Evolutionary conservation across 2,329 filamentous ascomycete genomes (phyloP).

Genomic region (Shiraia sp.): DNA sequence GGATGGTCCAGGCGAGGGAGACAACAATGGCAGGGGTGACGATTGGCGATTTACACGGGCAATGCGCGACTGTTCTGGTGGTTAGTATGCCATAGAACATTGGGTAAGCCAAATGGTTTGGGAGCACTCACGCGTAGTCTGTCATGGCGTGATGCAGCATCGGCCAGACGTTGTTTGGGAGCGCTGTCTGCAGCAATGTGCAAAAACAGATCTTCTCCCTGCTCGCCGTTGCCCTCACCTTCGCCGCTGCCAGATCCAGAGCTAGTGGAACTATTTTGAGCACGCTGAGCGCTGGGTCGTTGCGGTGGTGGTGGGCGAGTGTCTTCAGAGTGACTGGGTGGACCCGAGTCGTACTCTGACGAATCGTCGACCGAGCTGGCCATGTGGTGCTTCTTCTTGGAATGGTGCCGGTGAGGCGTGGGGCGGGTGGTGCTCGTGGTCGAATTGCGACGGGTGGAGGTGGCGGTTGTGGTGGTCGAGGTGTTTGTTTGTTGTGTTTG

Average conservation of each 20-base stretch:
- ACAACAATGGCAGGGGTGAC: conserved; percentile 34
- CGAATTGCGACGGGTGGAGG: conserved; percentile 20
- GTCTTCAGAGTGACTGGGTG: conserved; percentile 29
- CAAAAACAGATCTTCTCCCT: conserved; percentile 47
- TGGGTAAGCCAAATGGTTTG: too few relatives aligned
- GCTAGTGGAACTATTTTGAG: background rate
- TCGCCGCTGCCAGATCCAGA: too few relatives aligned
- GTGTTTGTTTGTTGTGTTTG: conserved; percentile 16
- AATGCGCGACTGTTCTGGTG: conserved; percentile 37
- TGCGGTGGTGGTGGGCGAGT: background rate
- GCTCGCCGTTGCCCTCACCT: conserved; percentile 18
- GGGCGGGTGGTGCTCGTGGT: conserved; percentile 20
- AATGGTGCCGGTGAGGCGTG: conserved; percentile 16
- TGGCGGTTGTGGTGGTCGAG: conserved; percentile 11
- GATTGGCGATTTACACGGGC: conserved; percentile 42
- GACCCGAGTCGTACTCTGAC: conserved; percentile 35
- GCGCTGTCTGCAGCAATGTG: conserved; percentile 47
- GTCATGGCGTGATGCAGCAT: conserved; percentile 33
- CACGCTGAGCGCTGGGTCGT: conserved; percentile 18
- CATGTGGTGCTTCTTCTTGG: conserved; percentile 22
- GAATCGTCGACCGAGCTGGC: conserved; percentile 36
- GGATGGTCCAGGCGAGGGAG: conserved; percentile 29
- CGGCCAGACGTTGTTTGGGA: conserved; percentile 28
- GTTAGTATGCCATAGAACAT: conserved; percentile 15
- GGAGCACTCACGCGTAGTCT: conserved; percentile 35